Evolutionary conservation across 148 eudicot species (phyloP).

Genomic region (Amaranthus cruentus): DNA sequence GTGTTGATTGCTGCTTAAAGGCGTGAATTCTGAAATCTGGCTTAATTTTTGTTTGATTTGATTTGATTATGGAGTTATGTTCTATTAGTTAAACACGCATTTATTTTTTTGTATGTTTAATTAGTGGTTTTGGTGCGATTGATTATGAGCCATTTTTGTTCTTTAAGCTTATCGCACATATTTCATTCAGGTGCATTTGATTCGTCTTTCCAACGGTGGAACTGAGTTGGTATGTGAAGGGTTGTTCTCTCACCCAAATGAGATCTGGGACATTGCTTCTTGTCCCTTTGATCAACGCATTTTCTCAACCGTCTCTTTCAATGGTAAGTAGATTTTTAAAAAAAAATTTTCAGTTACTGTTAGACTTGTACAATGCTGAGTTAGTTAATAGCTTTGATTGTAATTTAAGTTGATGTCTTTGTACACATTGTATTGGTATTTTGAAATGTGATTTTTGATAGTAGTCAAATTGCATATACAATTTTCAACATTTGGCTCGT

Average conservation of each 20-base stretch:
- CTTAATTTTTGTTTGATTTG: background rate
- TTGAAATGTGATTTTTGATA: constrained; percentile 4
- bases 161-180: no score
- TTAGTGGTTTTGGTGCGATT: no score
- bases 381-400: no score
- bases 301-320: constrained; percentile 81
- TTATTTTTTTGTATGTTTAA: no score
- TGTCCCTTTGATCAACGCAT: constrained; percentile 96
- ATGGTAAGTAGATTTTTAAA: constrained; percentile 56
- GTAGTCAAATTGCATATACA: background rate
- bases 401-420: background rate
- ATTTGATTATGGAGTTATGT: no score
- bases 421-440: background rate
- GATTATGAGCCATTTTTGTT: no score
- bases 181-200: constrained; percentile 68
- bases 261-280: constrained; percentile 96
- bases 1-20: background rate
- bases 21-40: background rate
- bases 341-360: no score
- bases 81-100: no score
- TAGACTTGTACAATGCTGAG: no score
- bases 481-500: no score
- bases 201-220: constrained; percentile 76
- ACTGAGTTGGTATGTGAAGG: constrained; percentile 95
- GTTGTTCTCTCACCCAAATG: constrained; percentile 87